Percentiles rank a stretch among this genome's conserved stretches.
phyloP scores from a whole-genome alignment of 2,329 filamentous ascomycete genomes.

The Aureobasidium mangrovei region DNA sequence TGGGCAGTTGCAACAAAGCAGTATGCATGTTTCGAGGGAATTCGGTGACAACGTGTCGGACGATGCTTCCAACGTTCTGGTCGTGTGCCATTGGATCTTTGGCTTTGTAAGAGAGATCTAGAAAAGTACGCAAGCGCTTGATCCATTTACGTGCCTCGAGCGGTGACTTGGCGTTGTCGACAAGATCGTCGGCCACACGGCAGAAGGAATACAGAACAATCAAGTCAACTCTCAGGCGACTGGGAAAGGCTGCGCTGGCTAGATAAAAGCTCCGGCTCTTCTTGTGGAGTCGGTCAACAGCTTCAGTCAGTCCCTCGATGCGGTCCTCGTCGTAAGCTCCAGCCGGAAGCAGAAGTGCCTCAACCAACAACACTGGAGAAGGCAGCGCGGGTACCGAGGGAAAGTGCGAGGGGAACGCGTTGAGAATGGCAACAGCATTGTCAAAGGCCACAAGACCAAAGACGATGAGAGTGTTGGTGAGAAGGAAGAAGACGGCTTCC shows the following conservation, averaged over 20 bases:
- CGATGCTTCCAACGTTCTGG: conserved; percentile 21
- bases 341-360: conserved; percentile 42
- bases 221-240: conserved; percentile 58
- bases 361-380: conserved; percentile 42
- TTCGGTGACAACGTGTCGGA: conserved; percentile 34
- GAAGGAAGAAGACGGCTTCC: conserved; percentile 65
- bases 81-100: conserved; percentile 22
- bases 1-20: conserved; percentile 53
- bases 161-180: conserved; percentile 52
- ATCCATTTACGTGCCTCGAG: conserved; percentile 52
- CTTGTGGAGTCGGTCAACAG: conserved; percentile 46
- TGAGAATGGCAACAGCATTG: conserved; percentile 56
- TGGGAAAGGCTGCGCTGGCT: conserved; percentile 60
- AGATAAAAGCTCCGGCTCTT: conserved; percentile 70
- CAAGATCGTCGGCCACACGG: conserved; percentile 62
- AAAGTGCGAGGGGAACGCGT: conserved; percentile 54
- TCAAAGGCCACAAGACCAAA: conserved; percentile 62
- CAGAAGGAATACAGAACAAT: conserved; percentile 66
- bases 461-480: conserved; percentile 61
- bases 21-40: conserved; percentile 47
- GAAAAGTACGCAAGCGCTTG: conserved; percentile 47
- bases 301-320: conserved; percentile 50
- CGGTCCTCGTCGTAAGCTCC: conserved; percentile 49
- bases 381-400: conserved; percentile 41
- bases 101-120: conserved; percentile 44